These are phyloP conservation scores for Graphilbum fragrans DNA, from an alignment of 2,329 filamentous ascomycete species.

Conservation along the genomic window DNA sequence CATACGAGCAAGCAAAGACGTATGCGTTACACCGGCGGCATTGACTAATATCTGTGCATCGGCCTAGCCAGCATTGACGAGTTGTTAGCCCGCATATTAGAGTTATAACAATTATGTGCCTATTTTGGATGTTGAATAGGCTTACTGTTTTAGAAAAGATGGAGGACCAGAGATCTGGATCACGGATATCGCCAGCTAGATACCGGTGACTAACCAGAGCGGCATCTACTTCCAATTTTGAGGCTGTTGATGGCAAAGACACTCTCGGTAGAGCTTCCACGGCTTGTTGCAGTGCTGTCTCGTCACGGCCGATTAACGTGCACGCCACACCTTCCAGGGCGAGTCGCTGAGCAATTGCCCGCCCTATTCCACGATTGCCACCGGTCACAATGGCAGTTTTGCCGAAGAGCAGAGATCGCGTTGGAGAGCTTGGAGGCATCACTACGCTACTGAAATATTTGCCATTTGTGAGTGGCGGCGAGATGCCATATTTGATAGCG, in stretches of 20 bases:
- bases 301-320: conserved; percentile 48
- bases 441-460: too few species aligned
- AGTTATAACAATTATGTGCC: neutral
- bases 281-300: conserved; percentile 28
- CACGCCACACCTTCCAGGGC: conserved; percentile 46
- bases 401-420: conserved; percentile 26
- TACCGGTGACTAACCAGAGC: conserved; percentile 2
- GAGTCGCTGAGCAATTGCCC: conserved; percentile 54
- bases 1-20: conserved; percentile 48
- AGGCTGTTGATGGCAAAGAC: neutral
- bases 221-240: neutral
- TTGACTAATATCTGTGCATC: conserved; percentile 54
- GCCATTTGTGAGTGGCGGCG: too few species aligned
- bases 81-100: too few species aligned
- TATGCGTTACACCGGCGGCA: conserved; percentile 62
- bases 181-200: conserved; percentile 12
- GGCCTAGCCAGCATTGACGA: too few species aligned
- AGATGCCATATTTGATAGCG: too few species aligned
- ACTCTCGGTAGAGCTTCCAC: conserved; percentile 13
- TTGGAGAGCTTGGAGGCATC: conserved; percentile 3
- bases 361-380: conserved; percentile 58
- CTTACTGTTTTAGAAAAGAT: conserved; percentile 5
- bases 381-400: conserved; percentile 54
- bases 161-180: conserved; percentile 9
- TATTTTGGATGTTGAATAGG: neutral